phyloP scores from a whole-genome alignment of 352 stramenopile species.

The Globisporangium recalcitrans region DNA sequence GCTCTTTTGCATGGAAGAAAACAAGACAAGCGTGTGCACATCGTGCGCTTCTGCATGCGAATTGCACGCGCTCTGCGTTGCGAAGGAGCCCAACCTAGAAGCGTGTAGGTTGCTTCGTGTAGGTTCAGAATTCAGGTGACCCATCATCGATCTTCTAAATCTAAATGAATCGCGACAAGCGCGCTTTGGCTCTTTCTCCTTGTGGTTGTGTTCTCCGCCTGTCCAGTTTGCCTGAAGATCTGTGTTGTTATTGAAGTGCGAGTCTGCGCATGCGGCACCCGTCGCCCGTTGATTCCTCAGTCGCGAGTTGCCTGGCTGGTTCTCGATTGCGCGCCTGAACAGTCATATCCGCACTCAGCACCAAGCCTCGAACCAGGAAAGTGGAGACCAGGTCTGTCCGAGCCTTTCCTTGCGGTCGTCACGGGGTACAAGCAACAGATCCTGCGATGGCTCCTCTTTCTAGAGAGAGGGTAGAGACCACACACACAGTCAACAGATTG shows the following conservation, averaged over 20 bases:
- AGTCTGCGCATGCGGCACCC: background rate
- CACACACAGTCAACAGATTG: background rate
- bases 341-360: background rate
- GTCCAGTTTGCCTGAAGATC: background rate
- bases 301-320: background rate
- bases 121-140: too few species aligned
- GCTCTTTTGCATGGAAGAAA: conserved; percentile 1
- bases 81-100: background rate
- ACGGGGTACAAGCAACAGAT: background rate
- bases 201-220: background rate
- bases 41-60: background rate
- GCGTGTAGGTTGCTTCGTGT: too few species aligned
- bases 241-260: background rate
- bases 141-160: background rate
- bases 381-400: background rate
- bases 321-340: background rate
- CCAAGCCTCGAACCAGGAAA: background rate
- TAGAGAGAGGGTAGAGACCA: too few species aligned
- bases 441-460: background rate
- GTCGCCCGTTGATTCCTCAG: background rate
- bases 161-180: background rate
- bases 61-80: background rate
- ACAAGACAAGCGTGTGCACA: background rate
- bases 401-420: background rate
- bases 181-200: background rate